Percentiles rank a stretch among this genome's conserved stretches.
Conservation (phyloP, 1,284 basidiomycete species). For the Cutaneotrichosporon daszewskae region DNA sequence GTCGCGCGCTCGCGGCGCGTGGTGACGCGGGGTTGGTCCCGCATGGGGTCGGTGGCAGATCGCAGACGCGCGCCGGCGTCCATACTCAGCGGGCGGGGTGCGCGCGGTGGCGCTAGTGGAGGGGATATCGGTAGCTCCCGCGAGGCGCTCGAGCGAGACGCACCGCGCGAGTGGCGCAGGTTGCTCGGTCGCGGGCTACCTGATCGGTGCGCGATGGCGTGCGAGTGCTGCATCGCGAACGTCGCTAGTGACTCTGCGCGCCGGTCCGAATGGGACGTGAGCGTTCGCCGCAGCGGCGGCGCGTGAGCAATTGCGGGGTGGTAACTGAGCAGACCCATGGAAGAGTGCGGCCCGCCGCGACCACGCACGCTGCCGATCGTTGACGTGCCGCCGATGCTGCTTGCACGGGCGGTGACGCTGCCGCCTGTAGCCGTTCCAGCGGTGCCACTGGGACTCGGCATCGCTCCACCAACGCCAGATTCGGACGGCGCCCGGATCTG, state of each 20-base stretch:
- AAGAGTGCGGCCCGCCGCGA: too few relatives aligned
- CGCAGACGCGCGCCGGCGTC: neutral
- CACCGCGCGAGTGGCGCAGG: too few relatives aligned
- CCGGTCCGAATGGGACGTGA: neutral
- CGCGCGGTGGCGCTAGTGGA: too few relatives aligned
- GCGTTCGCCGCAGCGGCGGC: neutral
- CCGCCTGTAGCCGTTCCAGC: constrained; percentile 29
- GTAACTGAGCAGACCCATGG: too few relatives aligned
- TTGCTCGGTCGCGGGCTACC: too few relatives aligned
- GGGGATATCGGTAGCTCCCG: too few relatives aligned
- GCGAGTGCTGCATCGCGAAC: neutral
- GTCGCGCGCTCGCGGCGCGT: constrained; percentile 12
- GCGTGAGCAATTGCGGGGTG: too few relatives aligned
- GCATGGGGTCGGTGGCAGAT: too few relatives aligned
- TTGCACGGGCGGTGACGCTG: constrained; percentile 44
- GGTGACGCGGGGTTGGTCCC: neutral
- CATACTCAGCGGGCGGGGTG: neutral
- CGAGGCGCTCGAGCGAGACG: too few relatives aligned
- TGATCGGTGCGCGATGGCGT: neutral
- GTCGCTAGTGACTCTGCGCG: neutral
- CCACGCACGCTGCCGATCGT: constrained; percentile 20
- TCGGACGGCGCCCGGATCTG: constrained; percentile 54
- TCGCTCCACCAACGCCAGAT: constrained; percentile 30
- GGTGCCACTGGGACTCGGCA: constrained; percentile 41
- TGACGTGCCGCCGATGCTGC: constrained; percentile 38